A percentile compares a stretch with the other conserved stretches of the same genome.
Evolutionary conservation across 1,284 basidiomycete species (phyloP).

Genomic region (Irpex sp.): DNA sequence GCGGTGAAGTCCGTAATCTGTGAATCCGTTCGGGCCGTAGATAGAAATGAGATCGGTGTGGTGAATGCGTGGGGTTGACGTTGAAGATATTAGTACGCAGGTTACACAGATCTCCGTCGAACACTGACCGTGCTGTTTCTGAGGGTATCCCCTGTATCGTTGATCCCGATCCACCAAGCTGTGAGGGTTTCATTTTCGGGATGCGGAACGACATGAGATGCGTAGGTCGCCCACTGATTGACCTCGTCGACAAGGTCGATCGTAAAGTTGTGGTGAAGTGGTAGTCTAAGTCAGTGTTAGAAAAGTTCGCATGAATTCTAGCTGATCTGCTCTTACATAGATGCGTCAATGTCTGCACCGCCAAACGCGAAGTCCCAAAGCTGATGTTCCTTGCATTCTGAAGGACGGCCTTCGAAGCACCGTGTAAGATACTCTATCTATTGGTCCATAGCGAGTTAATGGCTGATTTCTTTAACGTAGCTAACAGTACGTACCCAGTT

Average conservation of each 20-base stretch:
- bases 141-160: constrained; percentile 52
- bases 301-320: not conserved
- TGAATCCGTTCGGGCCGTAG: not conserved
- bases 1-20: constrained; percentile 45
- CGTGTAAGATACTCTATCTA: constrained; percentile 52
- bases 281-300: constrained; percentile 21
- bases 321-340: constrained; percentile 30
- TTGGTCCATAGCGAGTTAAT: not conserved
- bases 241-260: constrained; percentile 48
- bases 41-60: not conserved
- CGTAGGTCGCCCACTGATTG: constrained; percentile 43
- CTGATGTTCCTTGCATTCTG: constrained; percentile 39
- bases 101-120: not conserved
- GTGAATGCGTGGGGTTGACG: not conserved
- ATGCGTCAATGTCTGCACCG: constrained; percentile 47
- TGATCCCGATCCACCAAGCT: constrained; percentile 59
- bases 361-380: constrained; percentile 59
- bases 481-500: constrained; percentile 39
- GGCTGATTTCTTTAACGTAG: not conserved
- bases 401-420: constrained; percentile 43
- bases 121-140: constrained; percentile 24
- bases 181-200: constrained; percentile 40
- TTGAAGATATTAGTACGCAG: not conserved
- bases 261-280: constrained; percentile 42
- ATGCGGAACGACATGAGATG: constrained; percentile 41